Percentiles rank a stretch among this genome's conserved stretches.
Conservation (phyloP, 768 basidiomycete genomes). For the Tylopilus subfusipes region DNA sequence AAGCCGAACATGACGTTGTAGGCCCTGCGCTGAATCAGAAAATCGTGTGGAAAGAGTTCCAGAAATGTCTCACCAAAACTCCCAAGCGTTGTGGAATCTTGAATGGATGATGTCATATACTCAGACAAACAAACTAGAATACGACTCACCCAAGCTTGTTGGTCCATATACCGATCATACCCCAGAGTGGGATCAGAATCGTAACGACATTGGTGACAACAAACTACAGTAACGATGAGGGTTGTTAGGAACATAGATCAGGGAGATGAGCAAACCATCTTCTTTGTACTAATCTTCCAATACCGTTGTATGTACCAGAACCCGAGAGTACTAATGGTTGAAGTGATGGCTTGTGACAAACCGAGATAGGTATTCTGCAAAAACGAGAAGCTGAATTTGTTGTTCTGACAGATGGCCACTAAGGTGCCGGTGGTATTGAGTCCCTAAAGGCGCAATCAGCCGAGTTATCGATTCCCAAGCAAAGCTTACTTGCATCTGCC, state of each 20-base stretch:
- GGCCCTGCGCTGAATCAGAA: constrained; percentile 42
- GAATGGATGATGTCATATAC: neutral
- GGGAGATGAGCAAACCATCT: constrained; percentile 51
- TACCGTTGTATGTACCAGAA: constrained; percentile 84
- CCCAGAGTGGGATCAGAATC: constrained; percentile 79
- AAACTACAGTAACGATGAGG: constrained; percentile 45
- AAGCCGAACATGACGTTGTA: constrained; percentile 79
- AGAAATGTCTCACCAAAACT: constrained; percentile 63
- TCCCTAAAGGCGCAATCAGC: constrained; percentile 43
- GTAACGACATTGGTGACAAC: constrained; percentile 73
- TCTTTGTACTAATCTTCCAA: constrained; percentile 77
- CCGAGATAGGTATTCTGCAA: constrained; percentile 78
- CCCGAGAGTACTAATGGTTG: constrained; percentile 64
- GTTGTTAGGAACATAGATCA: neutral
- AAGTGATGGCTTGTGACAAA: constrained; percentile 71
- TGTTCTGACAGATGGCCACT: constrained; percentile 73
- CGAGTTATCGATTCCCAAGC: neutral
- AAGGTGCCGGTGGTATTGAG: constrained; percentile 78
- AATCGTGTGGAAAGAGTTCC: neutral
- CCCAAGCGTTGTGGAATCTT: constrained; percentile 79
- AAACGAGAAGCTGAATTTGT: constrained; percentile 80
- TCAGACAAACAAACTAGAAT: neutral
- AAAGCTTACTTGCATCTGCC: constrained; percentile 51
- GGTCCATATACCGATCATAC: constrained; percentile 87
- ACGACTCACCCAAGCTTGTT: constrained; percentile 57